These are phyloP conservation scores for Fagopyrum esculentum DNA, from an alignment of 148 eudicot species.

Conservation along the genomic window DNA sequence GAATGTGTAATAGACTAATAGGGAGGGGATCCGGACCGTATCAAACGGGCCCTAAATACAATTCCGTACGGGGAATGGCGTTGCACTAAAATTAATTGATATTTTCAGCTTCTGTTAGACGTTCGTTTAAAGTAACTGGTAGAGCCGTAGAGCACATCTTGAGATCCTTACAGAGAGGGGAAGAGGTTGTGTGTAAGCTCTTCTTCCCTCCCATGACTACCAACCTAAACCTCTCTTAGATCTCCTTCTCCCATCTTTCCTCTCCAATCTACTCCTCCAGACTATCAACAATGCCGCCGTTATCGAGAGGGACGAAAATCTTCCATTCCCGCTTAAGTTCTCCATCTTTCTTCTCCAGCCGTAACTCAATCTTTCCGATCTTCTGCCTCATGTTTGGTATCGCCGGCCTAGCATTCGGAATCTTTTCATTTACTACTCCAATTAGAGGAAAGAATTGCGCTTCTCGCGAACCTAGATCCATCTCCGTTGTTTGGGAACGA, in stretches of 20 bases:
- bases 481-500: slow-evolving; percentile 48
- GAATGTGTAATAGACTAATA: no score
- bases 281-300: slow-evolving; percentile 32
- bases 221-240: slow-evolving; percentile 4
- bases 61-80: no score
- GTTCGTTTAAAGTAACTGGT: no score
- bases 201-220: slow-evolving; percentile 9
- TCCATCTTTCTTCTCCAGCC: slow-evolving; percentile 14
- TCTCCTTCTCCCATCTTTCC: not conserved
- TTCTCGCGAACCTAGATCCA: slow-evolving; percentile 26
- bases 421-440: slow-evolving; percentile 22
- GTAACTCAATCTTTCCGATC: slow-evolving; percentile 26
- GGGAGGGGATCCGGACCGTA: no score
- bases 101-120: no score
- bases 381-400: slow-evolving; percentile 28
- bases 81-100: no score
- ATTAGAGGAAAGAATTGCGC: slow-evolving; percentile 20
- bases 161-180: not conserved
- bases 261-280: not conserved
- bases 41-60: no score
- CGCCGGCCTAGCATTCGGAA: slow-evolving; percentile 24
- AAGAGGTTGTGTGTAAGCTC: not conserved
- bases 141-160: not conserved
- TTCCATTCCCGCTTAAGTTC: slow-evolving; percentile 28
- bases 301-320: slow-evolving; percentile 36